Conservation (phyloP, 1,284 basidiomycete species). For the Mycocalia duriaeana region DNA sequence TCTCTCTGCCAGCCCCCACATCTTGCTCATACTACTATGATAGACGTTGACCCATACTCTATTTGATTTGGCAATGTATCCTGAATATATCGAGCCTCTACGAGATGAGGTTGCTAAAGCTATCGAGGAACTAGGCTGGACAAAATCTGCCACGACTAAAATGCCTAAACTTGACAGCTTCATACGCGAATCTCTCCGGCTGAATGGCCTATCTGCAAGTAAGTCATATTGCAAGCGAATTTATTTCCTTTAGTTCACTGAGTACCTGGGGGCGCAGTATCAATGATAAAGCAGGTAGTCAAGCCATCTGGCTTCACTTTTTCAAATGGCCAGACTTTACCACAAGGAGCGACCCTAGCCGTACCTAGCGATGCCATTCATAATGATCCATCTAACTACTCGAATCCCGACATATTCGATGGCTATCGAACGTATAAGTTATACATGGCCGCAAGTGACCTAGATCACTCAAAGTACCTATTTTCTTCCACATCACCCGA, state of each 20-base stretch:
- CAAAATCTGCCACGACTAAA: slow-evolving; percentile 34
- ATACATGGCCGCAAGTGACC: slow-evolving; percentile 23
- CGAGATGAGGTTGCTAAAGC: slow-evolving; percentile 40
- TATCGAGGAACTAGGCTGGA: slow-evolving; percentile 37
- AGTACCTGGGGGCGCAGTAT: slow-evolving; percentile 14
- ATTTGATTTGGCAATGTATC: slow-evolving; percentile 36
- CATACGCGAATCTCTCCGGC: slow-evolving; percentile 41
- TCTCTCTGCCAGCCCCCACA: no score
- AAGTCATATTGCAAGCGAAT: slow-evolving; percentile 5
- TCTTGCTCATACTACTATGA: no score
- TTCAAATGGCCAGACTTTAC: slow-evolving; percentile 28
- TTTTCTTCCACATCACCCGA: slow-evolving; percentile 30
- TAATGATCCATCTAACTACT: no score
- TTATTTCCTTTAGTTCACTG: not conserved
- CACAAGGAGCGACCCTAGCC: slow-evolving; percentile 20
- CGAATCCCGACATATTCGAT: slow-evolving; percentile 28
- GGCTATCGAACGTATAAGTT: slow-evolving; percentile 31
- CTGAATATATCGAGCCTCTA: slow-evolving; percentile 35
- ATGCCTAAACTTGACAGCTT: slow-evolving; percentile 47
- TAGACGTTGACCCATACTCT: slow-evolving; percentile 31
- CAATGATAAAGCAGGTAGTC: slow-evolving; percentile 20
- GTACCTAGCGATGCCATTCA: slow-evolving; percentile 21
- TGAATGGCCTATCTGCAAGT: no score
- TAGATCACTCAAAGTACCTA: slow-evolving; percentile 24
- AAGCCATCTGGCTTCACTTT: slow-evolving; percentile 30